Percentiles rank a stretch among this genome's conserved stretches.
Evolutionary conservation across 495 filamentous ascomycete genomes (phyloP).

Genomic region (Melanomma pulvis-pyrius): DNA sequence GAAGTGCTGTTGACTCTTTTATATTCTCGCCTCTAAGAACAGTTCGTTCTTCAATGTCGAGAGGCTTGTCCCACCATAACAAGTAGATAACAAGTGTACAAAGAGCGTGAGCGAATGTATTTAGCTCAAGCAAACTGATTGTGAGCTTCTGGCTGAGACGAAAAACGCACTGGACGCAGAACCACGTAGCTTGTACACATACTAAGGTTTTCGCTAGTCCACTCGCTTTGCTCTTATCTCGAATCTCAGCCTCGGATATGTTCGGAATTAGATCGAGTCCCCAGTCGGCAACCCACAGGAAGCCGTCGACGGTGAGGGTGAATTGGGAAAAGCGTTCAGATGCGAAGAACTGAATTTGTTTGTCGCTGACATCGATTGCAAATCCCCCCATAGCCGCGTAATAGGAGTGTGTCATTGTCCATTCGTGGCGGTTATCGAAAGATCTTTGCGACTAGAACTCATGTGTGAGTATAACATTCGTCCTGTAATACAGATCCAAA

Average conservation of each 20-base stretch:
- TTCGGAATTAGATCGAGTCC: constrained; percentile 28
- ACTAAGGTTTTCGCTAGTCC: constrained; percentile 43
- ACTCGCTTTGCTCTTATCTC: constrained; percentile 50
- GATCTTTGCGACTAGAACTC: neutral
- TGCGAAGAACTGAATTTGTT: constrained; percentile 28
- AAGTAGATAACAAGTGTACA: constrained; percentile 47
- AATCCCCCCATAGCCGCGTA: constrained; percentile 52
- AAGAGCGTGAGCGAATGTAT: constrained; percentile 49
- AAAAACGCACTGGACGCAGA: constrained; percentile 40
- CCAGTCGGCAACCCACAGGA: constrained; percentile 26
- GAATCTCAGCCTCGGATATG: constrained; percentile 41
- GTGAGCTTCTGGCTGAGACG: constrained; percentile 38
- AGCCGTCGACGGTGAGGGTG: constrained; percentile 33
- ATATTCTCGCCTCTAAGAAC: no score
- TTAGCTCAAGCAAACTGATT: constrained; percentile 49
- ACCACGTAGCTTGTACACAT: constrained; percentile 47
- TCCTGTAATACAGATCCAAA: no score
- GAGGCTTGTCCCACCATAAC: constrained; percentile 52
- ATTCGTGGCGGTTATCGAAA: constrained; percentile 24
- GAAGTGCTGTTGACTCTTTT: no score
- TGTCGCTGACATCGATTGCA: constrained; percentile 33
- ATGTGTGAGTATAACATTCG: neutral
- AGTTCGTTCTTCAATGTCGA: constrained; percentile 42
- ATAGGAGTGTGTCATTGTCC: constrained; percentile 48
- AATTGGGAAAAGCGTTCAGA: constrained; percentile 5